Evolutionary conservation across 2,329 filamentous ascomycete species (phyloP), one percentile per base, ranked within the genome.

Genomic region (Rhytidhysteron rufulum): DNA sequence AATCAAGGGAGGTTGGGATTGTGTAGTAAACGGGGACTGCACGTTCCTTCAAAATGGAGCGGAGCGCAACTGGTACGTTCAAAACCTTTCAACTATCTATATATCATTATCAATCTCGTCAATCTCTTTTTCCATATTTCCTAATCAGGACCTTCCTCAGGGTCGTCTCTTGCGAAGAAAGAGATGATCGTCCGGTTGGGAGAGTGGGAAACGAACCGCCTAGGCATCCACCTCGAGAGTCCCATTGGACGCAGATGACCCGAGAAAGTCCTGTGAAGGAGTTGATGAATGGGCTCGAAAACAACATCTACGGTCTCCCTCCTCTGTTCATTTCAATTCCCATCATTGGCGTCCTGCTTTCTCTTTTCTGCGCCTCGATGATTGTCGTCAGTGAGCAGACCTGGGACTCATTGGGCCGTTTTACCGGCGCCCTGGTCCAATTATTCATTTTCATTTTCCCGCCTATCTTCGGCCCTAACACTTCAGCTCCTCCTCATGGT

Each of bases 21-120:
- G 88, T 58, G 77, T 80, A 44, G 61, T 79, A 39, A 91, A 95
- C 68, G 88, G 88, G 13, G 88, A 95, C 62, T 95, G 89, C 57
- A 83, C 78, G 44, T 95, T 91, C 66, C 70, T 97, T 50, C 80
- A 74, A 39, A 77, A 78, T 40, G 91, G 91, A 6, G 84, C 86
- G 54, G 91, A 97, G 67, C 77, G 90, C 70, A 89, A 89, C 60
- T 97, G 91, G 89, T 93, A 66, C 56, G 62, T 62, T 8, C 19
- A 18, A 18, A 16, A 31, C 24, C 41, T 38, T 11, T 20, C 37
- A 3, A 9, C 13, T 39, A 13, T 8, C 18, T 11, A 3, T 19
- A 33, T 33, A 33, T 33, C 11, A 33, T 33, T 33, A 33, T 18
- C 31, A 33, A 17, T 13, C 13, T 33, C 31, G 31, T 18, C 5